Percentiles rank a stretch among this genome's conserved stretches.
These are phyloP conservation scores for Penicillium sp. DNA, from an alignment of 2,329 filamentous ascomycete genomes.

Conservation along the genomic window DNA sequence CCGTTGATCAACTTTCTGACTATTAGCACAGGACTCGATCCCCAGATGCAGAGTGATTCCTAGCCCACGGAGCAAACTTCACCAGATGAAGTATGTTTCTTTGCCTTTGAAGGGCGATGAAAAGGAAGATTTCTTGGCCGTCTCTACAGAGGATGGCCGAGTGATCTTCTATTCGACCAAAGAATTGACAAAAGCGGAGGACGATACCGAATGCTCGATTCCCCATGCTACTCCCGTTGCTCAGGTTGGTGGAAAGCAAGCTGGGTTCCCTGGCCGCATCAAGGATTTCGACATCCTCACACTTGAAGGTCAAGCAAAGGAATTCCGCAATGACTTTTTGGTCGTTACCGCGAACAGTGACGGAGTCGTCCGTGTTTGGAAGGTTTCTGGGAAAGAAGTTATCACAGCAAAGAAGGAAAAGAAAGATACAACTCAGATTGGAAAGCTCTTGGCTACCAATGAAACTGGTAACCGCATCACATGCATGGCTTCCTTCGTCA, in stretches of 20 bases:
- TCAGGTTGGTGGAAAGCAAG: constrained; percentile 72
- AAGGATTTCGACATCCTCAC: constrained; percentile 79
- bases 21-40: constrained; percentile 61
- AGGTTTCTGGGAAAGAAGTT: constrained; percentile 45
- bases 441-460: constrained; percentile 70
- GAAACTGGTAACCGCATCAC: constrained; percentile 87
- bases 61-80: constrained; percentile 71
- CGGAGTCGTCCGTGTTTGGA: constrained; percentile 79
- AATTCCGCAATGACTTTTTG: constrained; percentile 46
- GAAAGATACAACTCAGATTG: constrained; percentile 49
- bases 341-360: constrained; percentile 79
- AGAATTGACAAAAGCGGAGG: constrained; percentile 38
- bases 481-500: constrained; percentile 80
- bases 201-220: constrained; percentile 52
- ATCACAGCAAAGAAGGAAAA: constrained; percentile 13
- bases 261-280: constrained; percentile 67
- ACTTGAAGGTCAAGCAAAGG: constrained; percentile 36
- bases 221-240: constrained; percentile 63
- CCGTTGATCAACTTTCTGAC: constrained; percentile 16
- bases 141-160: constrained; percentile 87
- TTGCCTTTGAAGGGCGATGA: constrained; percentile 44
- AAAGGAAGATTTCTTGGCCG: constrained; percentile 60
- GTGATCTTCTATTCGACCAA: constrained; percentile 78
- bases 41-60: constrained; percentile 72
- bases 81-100: constrained; percentile 71